Base-by-base conservation (phyloP, 345 rosid species). In the Eucalyptus polyanthemos region DNA sequence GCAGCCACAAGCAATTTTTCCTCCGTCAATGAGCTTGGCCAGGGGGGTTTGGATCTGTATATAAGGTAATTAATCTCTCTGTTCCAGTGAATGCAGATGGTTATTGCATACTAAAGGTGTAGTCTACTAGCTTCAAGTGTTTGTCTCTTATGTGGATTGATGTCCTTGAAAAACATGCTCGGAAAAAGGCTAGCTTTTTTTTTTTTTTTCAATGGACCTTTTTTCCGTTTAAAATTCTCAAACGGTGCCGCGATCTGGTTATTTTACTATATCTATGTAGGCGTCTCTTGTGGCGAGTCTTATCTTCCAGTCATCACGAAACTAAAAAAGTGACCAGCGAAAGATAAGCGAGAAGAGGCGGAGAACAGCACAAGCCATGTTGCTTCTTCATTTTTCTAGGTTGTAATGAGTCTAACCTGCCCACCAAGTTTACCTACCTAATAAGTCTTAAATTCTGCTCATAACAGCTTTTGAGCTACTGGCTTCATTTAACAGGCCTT, bases 1-100 rank as follows among this genome's bases (percentile, higher is more conserved):
- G 27, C 89, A 80, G 93, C 93, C 42, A 92, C 93, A 14, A 51
- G 69, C 40, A 34, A 88, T 8, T 92, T 92, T 87, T 89, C 92
- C 24, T 6, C 69, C 11, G 85, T 56, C 16, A 90, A 90, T 47
- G 88, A 88, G 90, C 85, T 92, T 17, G 91, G 92, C n/a, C 87
- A 87, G 92, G 92, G 25, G 93, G 93, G 14, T 92, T 89, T 87
- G 92, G 92, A 60, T 50, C 86, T 24, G 91, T 90, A 40, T 92
- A 89, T 50, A 86, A 86, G 90, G 93, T 92, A 89, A 69, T 34
- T 69, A 16, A 34, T 69, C 12, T 69, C 80, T 34, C 80, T 69
- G 19, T 69, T 69, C 42, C 17, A 69, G 44, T 34, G 80, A 34
- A 34, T 69, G 42, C 80, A 69, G 17, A 69, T 34, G 42, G 80